Base-by-base conservation (phyloP, 2,329 filamentous ascomycete genomes). In the Colletotrichum higginsianum region DNA sequence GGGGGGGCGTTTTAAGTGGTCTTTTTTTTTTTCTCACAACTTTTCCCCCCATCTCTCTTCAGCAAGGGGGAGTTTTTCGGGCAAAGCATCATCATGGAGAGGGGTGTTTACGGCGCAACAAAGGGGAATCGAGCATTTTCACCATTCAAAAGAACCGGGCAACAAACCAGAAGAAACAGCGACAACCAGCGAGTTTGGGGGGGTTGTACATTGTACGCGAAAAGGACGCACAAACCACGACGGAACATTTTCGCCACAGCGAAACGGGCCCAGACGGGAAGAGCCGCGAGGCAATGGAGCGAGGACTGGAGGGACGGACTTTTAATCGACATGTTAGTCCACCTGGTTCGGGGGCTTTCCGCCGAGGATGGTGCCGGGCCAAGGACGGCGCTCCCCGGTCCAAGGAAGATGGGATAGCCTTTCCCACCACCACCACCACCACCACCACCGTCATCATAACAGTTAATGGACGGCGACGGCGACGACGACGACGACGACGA, bases 321-420 rank as follows among this genome's bases (percentile, higher is more conserved):
- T 3, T 56, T 2, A 26, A 26, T 26, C 23, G 23, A 26, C 23
- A 26, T 26, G 23, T 3, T 3, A 61, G 15, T 49, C 63, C 57
- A 67, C 67, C 30, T 50, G 61, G 40, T 67, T 66, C 55, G 56
- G 56, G 62, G 42, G 50, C 47, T 26, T 30, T 66, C 42, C 56
- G 21, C 62, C 30, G 30, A 63, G 40, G 49, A 52, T 35, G 47
- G 47, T 40, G 15, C 58, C 46, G 46, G 44, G 46, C n/a, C 40
- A 50, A 38, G 42, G 30, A 50, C 60, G 47, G 47, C 13, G 5
- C 35, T 52, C 30, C 35, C 44, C 30, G 15, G 47, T 40, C 30
- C 9, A 38, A 30, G 40, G n/a, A 23, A 40, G 56, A 58, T n/a
- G 21, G 21, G 23, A 18, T 7, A 5, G 21, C 26, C 26, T 26